Base-by-base conservation (phyloP, 1,284 basidiomycete genomes). In the Limonomyces culmigenus region DNA sequence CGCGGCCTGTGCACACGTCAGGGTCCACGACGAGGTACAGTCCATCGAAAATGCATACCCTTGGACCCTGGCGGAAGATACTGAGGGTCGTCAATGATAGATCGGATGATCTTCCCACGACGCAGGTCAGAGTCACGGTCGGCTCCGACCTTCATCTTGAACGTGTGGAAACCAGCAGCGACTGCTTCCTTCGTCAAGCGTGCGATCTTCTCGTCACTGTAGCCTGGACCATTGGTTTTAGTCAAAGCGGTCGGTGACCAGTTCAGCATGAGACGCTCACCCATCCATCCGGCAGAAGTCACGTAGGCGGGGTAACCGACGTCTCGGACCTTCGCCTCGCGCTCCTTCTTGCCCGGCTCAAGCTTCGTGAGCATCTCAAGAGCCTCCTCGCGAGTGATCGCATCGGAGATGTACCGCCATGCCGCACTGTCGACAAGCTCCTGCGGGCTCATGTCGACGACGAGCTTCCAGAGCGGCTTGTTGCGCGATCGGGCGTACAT, bases 91-190 rank as follows among this genome's bases (percentile, higher is more conserved):
- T 97, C 92, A 52, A 97, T 93, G 57, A 96, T 87, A 36, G 77
- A 83, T 40, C 92, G 75, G 48, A 96, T 91, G 47, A 95, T 67
- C 45, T 69, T 70, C 30, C 87, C 86, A 42, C 92, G 74, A 35
- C 87, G 77, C 36, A 92, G 62, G 58, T 96, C 92, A 50, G 81
- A 77, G 29, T 73, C 70, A 37, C 71, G 64, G 55, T 84, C 68
- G 25, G 81, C 78, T 38, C 92, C 92, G 42, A 97, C 89, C 63
- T 96, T 96, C 77, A 93, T 89, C 63, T 92, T 92, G 70, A 93
- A 92, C 59, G 91, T 86, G 61, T 86, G 88, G 70, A 93, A 93
- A 19, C 91, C 91, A 35, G 72, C 74, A 18, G 67, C 58, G 37
- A 97, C 66, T 19, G 89, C 85, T 51, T 86, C 83, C 49, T 77